phyloP scores from a whole-genome alignment of 2,329 filamentous ascomycete species.

The Ramichloridium luteum region DNA sequence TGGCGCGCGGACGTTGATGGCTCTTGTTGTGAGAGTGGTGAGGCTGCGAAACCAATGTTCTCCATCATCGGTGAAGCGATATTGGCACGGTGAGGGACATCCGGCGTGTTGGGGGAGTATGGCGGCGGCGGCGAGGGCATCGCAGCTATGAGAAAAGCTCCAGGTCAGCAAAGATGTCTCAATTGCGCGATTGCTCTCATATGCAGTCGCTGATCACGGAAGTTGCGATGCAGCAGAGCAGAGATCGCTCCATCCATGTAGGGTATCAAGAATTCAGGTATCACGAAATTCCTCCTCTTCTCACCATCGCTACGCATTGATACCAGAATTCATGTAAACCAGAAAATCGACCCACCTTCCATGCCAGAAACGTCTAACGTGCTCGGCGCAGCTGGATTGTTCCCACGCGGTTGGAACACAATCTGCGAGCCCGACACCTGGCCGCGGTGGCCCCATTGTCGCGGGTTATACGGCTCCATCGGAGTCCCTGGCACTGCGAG shows the following conservation, averaged over 20 bases:
- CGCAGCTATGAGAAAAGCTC: conserved; percentile 26
- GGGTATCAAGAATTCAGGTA: no score
- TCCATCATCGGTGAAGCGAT: conserved; percentile 29
- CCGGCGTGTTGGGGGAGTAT: conserved; percentile 35
- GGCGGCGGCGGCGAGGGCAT: conserved; percentile 40
- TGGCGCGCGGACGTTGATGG: conserved; percentile 12
- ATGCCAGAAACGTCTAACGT: conserved; percentile 34
- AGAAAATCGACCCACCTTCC: conserved; percentile 40
- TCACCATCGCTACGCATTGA: no score
- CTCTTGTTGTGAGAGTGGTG: conserved; percentile 20
- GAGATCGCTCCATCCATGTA: no score
- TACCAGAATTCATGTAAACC: no score
- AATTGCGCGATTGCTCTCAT: no score
- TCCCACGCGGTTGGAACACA: conserved; percentile 21
- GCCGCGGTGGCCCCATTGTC: conserved; percentile 35
- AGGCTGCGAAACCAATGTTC: conserved; percentile 24
- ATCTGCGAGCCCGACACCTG: conserved; percentile 27
- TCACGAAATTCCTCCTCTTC: no score
- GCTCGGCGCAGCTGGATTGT: conserved; percentile 18
- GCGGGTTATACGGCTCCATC: conserved; percentile 36
- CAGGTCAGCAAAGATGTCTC: no score
- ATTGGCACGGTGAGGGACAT: conserved; percentile 24
- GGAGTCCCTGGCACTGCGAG: conserved; percentile 23
- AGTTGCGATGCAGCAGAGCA: no score
- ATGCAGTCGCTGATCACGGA: no score